phyloP scores from a whole-genome alignment of 805 yeast species.

The Candida palmyrensis region DNA sequence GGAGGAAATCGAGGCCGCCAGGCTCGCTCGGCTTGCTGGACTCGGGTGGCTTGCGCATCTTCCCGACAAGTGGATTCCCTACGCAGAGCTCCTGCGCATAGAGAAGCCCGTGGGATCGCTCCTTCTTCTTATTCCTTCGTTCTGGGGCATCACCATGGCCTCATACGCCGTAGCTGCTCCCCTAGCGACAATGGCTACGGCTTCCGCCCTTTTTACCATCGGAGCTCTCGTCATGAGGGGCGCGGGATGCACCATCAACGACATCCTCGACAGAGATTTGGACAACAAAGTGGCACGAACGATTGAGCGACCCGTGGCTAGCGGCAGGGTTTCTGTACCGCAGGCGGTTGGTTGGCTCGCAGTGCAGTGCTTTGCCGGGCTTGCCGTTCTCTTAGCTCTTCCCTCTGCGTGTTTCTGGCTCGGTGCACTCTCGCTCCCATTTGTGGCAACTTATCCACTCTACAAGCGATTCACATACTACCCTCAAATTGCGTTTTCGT shows the following conservation, averaged over 20 bases:
- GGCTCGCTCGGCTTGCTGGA: conserved; percentile 42
- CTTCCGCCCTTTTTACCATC: conserved; percentile 65
- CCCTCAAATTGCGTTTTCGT: conserved; percentile 80
- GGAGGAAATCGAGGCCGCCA: conserved; percentile 47
- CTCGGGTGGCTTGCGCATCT: conserved; percentile 49
- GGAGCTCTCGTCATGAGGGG: conserved; percentile 95
- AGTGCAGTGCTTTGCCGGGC: conserved; percentile 70
- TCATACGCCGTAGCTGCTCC: conserved; percentile 73
- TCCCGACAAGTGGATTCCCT: conserved; percentile 77
- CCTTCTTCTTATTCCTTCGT: conserved; percentile 75
- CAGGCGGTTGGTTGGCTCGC: conserved; percentile 70
- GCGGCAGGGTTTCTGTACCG: conserved; percentile 67
- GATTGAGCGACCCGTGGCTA: conserved; percentile 85
- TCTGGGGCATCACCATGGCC: conserved; percentile 93
- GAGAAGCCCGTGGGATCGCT: conserved; percentile 97
- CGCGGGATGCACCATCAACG: conserved; percentile 96
- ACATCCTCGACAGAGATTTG: conserved; percentile 74
- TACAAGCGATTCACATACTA: conserved; percentile 94
- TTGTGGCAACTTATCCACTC: conserved; percentile 84
- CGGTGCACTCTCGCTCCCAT: conserved; percentile 75
- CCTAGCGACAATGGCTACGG: conserved; percentile 52
- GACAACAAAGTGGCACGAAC: conserved; percentile 88
- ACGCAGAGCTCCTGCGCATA: conserved; percentile 84
- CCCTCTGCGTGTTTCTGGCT: conserved; percentile 79
- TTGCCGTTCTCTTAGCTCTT: conserved; percentile 62